Percentiles rank a stretch among this genome's conserved stretches.
These are phyloP conservation scores for Myochromella boudieri DNA, from an alignment of 768 basidiomycete genomes.

Conservation along the genomic window DNA sequence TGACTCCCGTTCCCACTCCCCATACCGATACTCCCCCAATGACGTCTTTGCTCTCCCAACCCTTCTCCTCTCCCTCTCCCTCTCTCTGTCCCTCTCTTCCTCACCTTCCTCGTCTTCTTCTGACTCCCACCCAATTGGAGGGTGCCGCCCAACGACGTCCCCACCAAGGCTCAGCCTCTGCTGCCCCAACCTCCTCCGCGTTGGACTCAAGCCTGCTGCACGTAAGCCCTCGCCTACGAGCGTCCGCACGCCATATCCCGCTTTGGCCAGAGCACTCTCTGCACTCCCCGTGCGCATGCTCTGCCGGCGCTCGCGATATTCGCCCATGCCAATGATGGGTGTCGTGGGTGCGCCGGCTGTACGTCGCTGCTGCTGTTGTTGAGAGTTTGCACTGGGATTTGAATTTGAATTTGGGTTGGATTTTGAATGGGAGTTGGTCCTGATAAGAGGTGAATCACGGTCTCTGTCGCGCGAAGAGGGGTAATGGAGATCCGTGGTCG, in stretches of 20 bases:
- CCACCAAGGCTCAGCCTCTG: conserved; percentile 18
- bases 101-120: conserved; percentile 10
- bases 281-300: conserved; percentile 64
- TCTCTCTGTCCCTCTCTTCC: conserved; percentile 13
- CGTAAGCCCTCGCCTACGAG: conserved; percentile 67
- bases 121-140: neutral
- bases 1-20: conserved; percentile 19
- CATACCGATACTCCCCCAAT: conserved; percentile 49
- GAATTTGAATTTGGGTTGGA: conserved; percentile 1
- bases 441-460: no score
- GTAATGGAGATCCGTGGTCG: neutral
- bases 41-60: conserved; percentile 48
- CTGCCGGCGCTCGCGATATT: conserved; percentile 49
- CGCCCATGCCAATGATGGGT: conserved; percentile 17
- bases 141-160: neutral
- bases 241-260: conserved; percentile 43
- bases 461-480: no score
- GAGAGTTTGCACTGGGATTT: neutral
- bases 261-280: conserved; percentile 53
- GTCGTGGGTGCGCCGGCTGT: conserved; percentile 4
- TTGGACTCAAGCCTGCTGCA: conserved; percentile 63
- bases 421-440: neutral
- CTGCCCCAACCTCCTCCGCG: conserved; percentile 24
- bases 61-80: conserved; percentile 19
- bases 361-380: neutral